Evolutionary conservation across 805 yeast genomes (phyloP).

Genomic region (Zygosaccharomyces siamensis): DNA sequence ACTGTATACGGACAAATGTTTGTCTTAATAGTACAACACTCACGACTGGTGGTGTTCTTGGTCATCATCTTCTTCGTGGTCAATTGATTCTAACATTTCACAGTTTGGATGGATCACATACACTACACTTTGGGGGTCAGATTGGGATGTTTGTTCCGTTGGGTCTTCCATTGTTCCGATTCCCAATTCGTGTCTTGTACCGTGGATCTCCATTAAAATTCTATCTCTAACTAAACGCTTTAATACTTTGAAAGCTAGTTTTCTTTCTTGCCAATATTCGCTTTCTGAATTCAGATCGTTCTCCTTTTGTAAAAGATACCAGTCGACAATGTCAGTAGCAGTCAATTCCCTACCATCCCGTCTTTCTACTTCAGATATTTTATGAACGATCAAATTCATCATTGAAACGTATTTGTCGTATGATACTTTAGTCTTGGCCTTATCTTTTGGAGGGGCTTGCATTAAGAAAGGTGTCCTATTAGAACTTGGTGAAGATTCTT

Average conservation of each 20-base stretch:
- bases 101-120: constrained; percentile 77
- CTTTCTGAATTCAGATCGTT: constrained; percentile 62
- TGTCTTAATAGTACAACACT: too few species aligned
- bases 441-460: background rate
- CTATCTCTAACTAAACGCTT: constrained; percentile 79
- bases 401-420: constrained; percentile 83
- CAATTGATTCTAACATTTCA: constrained; percentile 54
- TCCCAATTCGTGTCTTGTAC: constrained; percentile 42
- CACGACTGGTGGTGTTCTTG: background rate
- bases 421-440: constrained; percentile 51
- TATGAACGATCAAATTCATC: constrained; percentile 71
- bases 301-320: constrained; percentile 75
- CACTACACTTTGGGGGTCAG: constrained; percentile 35
- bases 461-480: constrained; percentile 1
- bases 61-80: constrained; percentile 7
- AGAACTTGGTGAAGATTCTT: background rate
- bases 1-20: too few species aligned
- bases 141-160: constrained; percentile 24
- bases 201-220: constrained; percentile 65
- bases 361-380: constrained; percentile 54
- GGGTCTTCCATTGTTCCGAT: constrained; percentile 31
- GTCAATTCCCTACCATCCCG: constrained; percentile 56
- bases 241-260: constrained; percentile 71
- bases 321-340: constrained; percentile 64
- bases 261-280: constrained; percentile 65